Evolutionary conservation across 148 eudicot genomes (phyloP).

Genomic region (Limonium bicolor): DNA sequence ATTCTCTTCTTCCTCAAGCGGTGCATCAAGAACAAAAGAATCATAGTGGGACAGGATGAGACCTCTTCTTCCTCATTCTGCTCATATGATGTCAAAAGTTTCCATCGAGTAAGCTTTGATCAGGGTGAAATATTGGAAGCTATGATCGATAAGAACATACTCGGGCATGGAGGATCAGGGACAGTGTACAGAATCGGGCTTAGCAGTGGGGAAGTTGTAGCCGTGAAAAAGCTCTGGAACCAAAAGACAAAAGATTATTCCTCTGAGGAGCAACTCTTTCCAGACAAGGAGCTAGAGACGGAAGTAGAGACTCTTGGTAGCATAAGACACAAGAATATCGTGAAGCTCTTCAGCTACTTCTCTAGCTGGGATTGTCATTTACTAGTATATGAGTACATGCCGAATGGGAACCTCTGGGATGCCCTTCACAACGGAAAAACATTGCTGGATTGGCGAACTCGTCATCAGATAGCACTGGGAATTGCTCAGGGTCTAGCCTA

Average conservation of each 20-base stretch:
- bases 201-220: conserved; percentile 57
- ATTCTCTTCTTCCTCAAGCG: conserved; percentile 36
- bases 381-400: conserved; percentile 92
- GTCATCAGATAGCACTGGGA: conserved; percentile 76
- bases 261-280: conserved; percentile 31
- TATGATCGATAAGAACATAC: conserved; percentile 67
- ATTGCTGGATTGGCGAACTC: conserved; percentile 72
- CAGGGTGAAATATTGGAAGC: conserved; percentile 60
- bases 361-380: conserved; percentile 52
- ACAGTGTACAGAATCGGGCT: conserved; percentile 67
- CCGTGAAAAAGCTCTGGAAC: conserved; percentile 86
- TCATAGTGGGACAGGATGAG: conserved; percentile 35
- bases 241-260: conserved; percentile 35
- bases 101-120: conserved; percentile 64
- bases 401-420: conserved; percentile 95
- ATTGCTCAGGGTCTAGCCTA: conserved; percentile 87
- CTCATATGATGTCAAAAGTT: conserved; percentile 75
- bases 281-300: conserved; percentile 61
- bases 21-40: conserved; percentile 36
- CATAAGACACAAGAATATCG: conserved; percentile 89
- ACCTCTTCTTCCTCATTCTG: conserved; percentile 49
- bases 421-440: conserved; percentile 69
- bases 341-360: conserved; percentile 71
- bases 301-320: conserved; percentile 89
- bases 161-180: conserved; percentile 90